These are phyloP conservation scores for Eutreptiella sp. DNA, from an alignment of 208 protist species.

Conservation along the genomic window DNA sequence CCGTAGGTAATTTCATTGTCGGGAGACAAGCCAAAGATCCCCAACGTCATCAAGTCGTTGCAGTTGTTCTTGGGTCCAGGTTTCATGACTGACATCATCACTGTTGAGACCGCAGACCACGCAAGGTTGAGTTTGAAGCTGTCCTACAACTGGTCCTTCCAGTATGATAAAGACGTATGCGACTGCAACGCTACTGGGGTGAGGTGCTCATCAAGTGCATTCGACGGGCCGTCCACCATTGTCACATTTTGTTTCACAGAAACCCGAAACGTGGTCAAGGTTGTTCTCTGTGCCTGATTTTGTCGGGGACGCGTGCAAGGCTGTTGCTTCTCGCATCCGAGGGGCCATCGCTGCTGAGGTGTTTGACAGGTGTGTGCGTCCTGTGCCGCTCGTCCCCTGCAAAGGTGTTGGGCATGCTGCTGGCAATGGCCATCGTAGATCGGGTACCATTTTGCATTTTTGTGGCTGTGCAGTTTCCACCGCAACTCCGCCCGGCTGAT, in stretches of 20 bases:
- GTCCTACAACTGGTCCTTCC: conserved; percentile 95
- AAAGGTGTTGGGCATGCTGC: no score
- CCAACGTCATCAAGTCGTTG: conserved; percentile 79
- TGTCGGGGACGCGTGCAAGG: conserved; percentile 93
- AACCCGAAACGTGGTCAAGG: conserved; percentile 40
- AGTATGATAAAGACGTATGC: conserved; percentile 47
- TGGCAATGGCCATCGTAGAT: no score
- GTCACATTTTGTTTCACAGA: no score
- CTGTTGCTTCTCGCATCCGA: conserved; percentile 87
- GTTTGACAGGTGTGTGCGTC: no score
- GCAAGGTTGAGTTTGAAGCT: conserved; percentile 81
- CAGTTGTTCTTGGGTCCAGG: conserved; percentile 85
- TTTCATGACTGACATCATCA: conserved; percentile 85
- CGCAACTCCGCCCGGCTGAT: conserved; percentile 89
- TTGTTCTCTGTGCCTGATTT: conserved; percentile 92
- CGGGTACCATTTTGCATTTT: no score
- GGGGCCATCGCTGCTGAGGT: conserved; percentile 78
- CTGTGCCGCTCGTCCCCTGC: no score
- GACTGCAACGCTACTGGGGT: no score
- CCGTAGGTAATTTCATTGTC: conserved; percentile 83
- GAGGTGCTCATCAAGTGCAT: no score
- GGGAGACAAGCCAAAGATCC: conserved; percentile 82
- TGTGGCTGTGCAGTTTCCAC: no score
- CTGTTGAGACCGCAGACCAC: conserved; percentile 93
- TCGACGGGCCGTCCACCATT: no score